Conservation (phyloP, 169 alveolate species). For the Eimeria sp. region DNA sequence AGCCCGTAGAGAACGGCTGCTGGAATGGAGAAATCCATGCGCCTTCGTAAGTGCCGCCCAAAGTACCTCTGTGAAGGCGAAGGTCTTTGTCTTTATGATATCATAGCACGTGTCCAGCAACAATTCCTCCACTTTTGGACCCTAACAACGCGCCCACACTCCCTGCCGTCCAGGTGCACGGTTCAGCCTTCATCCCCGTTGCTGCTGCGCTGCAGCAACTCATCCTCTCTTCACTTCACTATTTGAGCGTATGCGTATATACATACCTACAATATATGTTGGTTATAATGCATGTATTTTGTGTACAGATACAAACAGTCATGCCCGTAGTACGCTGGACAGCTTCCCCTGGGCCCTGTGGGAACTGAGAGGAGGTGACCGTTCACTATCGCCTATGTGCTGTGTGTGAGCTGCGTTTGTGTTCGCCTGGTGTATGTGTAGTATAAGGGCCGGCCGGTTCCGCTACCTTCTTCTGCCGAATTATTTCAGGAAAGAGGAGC, state of each 20-base stretch:
- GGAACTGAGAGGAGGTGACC: not conserved
- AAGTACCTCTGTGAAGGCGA: slow-evolving; percentile 67
- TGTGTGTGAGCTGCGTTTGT: not conserved
- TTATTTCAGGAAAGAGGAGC: slow-evolving; percentile 68
- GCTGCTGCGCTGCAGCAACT: not conserved
- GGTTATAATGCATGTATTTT: not conserved
- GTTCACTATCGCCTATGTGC: not conserved
- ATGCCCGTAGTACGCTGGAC: not conserved
- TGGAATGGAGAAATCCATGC: not conserved
- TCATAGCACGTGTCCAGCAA: slow-evolving; percentile 68
- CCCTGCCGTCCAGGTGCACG: not conserved
- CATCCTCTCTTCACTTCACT: not conserved
- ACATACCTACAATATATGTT: no score
- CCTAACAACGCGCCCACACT: slow-evolving; percentile 13
- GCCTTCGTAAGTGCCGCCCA: not conserved
- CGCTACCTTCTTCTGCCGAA: slow-evolving; percentile 55
- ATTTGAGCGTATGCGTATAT: not conserved
- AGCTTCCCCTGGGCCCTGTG: not conserved
- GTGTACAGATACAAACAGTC: not conserved
- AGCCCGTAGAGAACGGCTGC: not conserved
- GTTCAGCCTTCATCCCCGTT: not conserved
- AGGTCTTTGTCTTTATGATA: slow-evolving; percentile 32
- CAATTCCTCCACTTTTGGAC: slow-evolving; percentile 44
- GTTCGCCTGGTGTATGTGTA: not conserved
- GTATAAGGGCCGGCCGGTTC: not conserved